These are phyloP conservation scores for Psilocybe cubensis DNA, from an alignment of 768 basidiomycete species.

Conservation along the genomic window DNA sequence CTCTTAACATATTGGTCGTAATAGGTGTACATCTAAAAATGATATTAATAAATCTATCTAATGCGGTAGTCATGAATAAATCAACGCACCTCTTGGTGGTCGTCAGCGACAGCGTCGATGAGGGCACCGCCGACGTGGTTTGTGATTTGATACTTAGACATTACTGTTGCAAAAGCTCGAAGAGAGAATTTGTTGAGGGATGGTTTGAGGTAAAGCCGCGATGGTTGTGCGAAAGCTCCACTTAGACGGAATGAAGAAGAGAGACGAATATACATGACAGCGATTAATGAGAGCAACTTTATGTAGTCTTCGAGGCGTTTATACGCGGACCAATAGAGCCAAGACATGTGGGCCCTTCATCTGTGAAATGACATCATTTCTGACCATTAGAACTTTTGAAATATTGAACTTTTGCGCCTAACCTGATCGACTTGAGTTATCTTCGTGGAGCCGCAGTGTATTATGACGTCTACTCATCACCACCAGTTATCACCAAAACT, in stretches of 20 bases:
- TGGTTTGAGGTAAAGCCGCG: neutral
- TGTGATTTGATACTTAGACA: neutral
- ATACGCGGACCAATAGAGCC: neutral
- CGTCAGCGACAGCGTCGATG: slow-evolving; percentile 21
- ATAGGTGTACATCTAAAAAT: slow-evolving; percentile 67
- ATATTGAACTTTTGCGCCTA: no score
- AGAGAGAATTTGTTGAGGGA: neutral
- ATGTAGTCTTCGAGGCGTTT: neutral
- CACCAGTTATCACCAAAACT: no score
- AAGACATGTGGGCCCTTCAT: neutral
- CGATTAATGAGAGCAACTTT: neutral
- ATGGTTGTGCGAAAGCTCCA: neutral
- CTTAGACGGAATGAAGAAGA: neutral
- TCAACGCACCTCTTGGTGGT: slow-evolving; percentile 22
- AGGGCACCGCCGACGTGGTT: slow-evolving; percentile 16
- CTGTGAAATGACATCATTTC: neutral
- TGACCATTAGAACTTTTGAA: no score
- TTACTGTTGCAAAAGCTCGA: neutral
- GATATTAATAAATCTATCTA: neutral
- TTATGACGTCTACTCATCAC: no score
- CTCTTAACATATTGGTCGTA: slow-evolving; percentile 51
- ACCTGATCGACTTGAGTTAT: no score
- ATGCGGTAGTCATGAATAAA: neutral
- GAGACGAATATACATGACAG: neutral
- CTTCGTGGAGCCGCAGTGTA: no score